A percentile compares a stretch with the other conserved stretches of the same genome.
These are phyloP conservation scores for Dictyostelium discoideum DNA, from an alignment of 78 protist genomes.

Conservation along the genomic window DNA sequence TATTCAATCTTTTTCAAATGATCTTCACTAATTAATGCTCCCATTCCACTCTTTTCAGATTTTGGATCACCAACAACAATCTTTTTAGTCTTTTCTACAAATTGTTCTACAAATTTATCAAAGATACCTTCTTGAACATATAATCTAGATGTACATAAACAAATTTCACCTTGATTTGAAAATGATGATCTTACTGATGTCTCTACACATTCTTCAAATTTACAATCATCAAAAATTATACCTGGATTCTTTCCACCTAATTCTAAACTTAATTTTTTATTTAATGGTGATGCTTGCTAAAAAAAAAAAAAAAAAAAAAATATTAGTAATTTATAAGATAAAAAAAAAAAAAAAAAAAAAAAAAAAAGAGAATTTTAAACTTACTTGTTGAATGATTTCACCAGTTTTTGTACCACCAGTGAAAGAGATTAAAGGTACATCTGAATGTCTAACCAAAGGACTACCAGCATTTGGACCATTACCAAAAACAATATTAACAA, in stretches of 20 bases:
- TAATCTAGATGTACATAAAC: conserved; percentile 93
- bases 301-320: neutral
- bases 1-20: conserved; percentile 85
- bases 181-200: conserved; percentile 65
- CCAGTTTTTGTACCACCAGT: conserved; percentile 95
- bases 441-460: conserved; percentile 82
- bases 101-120: conserved; percentile 81
- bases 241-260: conserved; percentile 96
- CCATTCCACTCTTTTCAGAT: conserved; percentile 61
- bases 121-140: conserved; percentile 84
- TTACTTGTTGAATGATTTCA: conserved; percentile 33
- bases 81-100: conserved; percentile 52
- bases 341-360: too few relatives aligned
- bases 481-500: conserved; percentile 90
- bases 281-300: conserved; percentile 65
- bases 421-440: conserved; percentile 87
- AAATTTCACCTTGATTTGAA: conserved; percentile 87
- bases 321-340: neutral
- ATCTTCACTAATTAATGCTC: conserved; percentile 83
- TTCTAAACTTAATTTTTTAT: conserved; percentile 91
- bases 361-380: neutral
- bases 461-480: conserved; percentile 74
- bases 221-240: conserved; percentile 83
- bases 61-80: conserved; percentile 86
- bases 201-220: conserved; percentile 52